A percentile compares a stretch with the other conserved stretches of the same genome.
Evolutionary conservation across 2,329 filamentous ascomycete genomes (phyloP).

Genomic region (Aspergillus alliaceus): DNA sequence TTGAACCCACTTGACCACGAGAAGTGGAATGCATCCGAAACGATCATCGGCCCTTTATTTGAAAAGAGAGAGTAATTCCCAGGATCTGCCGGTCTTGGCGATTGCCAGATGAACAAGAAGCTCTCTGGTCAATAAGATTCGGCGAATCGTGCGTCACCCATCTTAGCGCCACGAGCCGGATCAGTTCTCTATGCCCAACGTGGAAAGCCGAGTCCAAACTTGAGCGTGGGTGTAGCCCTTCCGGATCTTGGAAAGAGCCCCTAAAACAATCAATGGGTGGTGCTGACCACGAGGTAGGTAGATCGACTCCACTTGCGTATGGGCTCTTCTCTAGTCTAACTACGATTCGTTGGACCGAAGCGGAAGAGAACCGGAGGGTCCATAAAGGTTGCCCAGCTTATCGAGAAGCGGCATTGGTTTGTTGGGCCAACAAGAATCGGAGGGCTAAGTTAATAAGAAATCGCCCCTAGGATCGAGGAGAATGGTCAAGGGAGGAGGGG

Average conservation of each 20-base stretch:
- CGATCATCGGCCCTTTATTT: slow-evolving; percentile 13
- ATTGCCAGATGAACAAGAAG: slow-evolving; percentile 12
- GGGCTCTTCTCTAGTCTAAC: slow-evolving; percentile 2
- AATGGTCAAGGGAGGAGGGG: background rate
- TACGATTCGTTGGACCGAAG: slow-evolving; percentile 10
- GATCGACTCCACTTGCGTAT: slow-evolving; percentile 17
- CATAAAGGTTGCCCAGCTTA: background rate
- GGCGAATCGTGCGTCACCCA: slow-evolving; percentile 12
- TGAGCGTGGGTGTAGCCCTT: slow-evolving; percentile 8
- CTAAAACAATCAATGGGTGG: slow-evolving; percentile 20
- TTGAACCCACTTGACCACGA: slow-evolving; percentile 1
- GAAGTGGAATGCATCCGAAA: slow-evolving; percentile 1
- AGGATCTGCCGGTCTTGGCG: slow-evolving; percentile 20
- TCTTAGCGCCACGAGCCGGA: slow-evolving; percentile 7
- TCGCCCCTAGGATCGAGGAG: background rate
- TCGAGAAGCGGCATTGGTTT: background rate
- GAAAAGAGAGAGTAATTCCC: slow-evolving; percentile 8
- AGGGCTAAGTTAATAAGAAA: background rate
- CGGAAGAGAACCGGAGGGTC: slow-evolving; percentile 4
- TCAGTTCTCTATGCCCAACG: slow-evolving; percentile 10
- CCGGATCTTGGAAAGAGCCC: slow-evolving; percentile 14
- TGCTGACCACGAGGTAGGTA: slow-evolving; percentile 20
- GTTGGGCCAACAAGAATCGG: background rate
- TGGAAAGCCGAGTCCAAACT: slow-evolving; percentile 7
- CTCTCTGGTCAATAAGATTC: slow-evolving; percentile 12